phyloP scores from a whole-genome alignment of 2,329 filamentous ascomycete species.

The Penicillium sp. region DNA sequence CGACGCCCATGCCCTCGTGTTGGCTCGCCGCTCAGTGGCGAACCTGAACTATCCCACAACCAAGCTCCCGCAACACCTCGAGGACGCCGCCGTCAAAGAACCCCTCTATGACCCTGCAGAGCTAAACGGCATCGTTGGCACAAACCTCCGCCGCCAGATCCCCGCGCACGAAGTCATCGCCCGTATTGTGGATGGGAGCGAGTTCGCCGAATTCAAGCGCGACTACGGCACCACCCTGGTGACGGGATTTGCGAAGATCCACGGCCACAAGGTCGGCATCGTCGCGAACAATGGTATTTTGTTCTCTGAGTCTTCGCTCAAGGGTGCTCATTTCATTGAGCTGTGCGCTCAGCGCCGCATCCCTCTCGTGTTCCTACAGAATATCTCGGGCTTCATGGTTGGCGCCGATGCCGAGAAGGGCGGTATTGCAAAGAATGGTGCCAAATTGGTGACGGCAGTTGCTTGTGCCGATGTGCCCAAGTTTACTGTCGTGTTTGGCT shows the following conservation, averaged over 20 bases:
- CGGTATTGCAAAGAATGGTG: conserved; percentile 96
- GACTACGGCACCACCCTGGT: conserved; percentile 87
- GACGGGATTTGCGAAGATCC: conserved; percentile 86
- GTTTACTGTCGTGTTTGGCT: conserved; percentile 94
- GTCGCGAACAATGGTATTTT: conserved; percentile 96
- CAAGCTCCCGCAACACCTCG: conserved; percentile 31
- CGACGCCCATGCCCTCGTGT: conserved; percentile 85
- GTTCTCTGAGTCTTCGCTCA: conserved; percentile 84
- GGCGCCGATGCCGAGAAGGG: conserved; percentile 88
- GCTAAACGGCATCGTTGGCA: conserved; percentile 83
- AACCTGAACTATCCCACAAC: conserved; percentile 85
- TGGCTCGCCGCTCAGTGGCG: conserved; percentile 78
- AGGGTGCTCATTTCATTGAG: conserved; percentile 96
- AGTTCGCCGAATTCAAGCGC: conserved; percentile 92
- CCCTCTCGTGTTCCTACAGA: conserved; percentile 90
- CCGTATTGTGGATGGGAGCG: conserved; percentile 85
- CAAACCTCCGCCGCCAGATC: conserved; percentile 83
- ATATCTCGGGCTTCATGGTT: conserved; percentile 99
- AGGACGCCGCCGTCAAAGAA: conserved; percentile 59
- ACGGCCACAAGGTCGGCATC: conserved; percentile 88
- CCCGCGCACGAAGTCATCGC: conserved; percentile 89
- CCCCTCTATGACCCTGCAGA: conserved; percentile 79
- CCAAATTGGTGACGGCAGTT: conserved; percentile 93
- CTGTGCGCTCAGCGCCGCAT: conserved; percentile 88
- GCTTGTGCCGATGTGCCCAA: conserved; percentile 94